Evolutionary conservation across 768 basidiomycete genomes (phyloP).

Genomic region (Leccinellum albellum): DNA sequence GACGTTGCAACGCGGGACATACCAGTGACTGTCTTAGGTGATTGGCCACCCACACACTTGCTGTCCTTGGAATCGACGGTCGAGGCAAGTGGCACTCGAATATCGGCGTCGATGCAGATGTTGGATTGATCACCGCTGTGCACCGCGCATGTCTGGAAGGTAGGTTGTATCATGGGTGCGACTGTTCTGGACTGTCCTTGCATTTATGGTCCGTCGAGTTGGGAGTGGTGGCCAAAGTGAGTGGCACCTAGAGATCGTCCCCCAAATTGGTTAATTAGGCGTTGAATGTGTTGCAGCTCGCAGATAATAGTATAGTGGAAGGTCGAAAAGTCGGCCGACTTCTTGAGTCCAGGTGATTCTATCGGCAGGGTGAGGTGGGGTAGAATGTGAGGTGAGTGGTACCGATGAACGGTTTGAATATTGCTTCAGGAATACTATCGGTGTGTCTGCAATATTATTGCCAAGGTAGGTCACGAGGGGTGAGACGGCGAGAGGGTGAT

Average conservation of each 20-base stretch:
- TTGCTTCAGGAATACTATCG: not conserved
- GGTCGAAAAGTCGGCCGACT: not conserved
- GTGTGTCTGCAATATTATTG: not conserved
- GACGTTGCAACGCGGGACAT: not conserved
- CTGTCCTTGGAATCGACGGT: not conserved
- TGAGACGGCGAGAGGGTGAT: not conserved
- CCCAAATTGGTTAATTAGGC: not conserved
- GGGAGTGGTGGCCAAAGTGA: not conserved
- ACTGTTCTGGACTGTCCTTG: not conserved
- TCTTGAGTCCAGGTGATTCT: not conserved
- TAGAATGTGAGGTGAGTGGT: conserved; percentile 7
- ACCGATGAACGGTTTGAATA: not conserved
- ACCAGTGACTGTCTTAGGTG: not conserved
- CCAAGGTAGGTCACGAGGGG: not conserved
- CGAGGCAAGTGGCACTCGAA: not conserved
- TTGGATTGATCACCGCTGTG: not conserved
- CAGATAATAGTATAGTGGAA: not conserved
- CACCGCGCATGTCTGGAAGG: not conserved
- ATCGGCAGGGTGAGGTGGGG: not conserved
- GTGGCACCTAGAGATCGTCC: not conserved
- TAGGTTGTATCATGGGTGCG: not conserved
- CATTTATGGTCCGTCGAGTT: not conserved
- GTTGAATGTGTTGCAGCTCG: not conserved
- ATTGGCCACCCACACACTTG: not conserved
- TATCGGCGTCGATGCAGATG: no score